Evolutionary conservation across 1,139 yeast species (phyloP).

Genomic region (Kodamaea suecica): DNA sequence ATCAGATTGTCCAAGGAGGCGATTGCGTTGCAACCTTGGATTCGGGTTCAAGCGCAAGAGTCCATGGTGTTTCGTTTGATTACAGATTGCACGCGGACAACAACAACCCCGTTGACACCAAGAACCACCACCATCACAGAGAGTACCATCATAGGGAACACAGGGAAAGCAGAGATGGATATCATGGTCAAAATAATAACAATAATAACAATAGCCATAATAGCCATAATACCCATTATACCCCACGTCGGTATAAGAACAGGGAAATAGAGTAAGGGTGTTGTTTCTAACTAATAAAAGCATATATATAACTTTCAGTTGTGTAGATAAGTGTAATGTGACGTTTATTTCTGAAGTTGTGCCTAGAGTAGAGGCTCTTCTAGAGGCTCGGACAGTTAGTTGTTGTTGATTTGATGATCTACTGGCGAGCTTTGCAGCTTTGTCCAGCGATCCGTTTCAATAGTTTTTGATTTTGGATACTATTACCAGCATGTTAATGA

Average conservation of each 20-base stretch:
- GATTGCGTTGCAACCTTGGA: slow-evolving; percentile 33
- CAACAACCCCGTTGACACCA: slow-evolving; percentile 10
- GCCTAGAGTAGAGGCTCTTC: no score
- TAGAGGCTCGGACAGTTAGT: no score
- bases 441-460: no score
- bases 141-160: slow-evolving; percentile 13
- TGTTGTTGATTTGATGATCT: no score
- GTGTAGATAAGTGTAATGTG: no score
- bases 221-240: neutral
- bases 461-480: no score
- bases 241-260: slow-evolving; percentile 1
- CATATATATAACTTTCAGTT: no score
- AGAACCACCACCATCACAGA: slow-evolving; percentile 12
- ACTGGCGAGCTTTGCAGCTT: no score
- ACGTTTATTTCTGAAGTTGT: no score
- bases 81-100: slow-evolving; percentile 45
- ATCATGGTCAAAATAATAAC: no score
- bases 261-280: neutral
- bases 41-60: slow-evolving; percentile 39
- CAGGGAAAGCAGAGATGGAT: slow-evolving; percentile 11
- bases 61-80: slow-evolving; percentile 45
- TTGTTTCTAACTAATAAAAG: neutral
- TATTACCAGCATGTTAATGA: no score
- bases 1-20: slow-evolving; percentile 34
- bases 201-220: slow-evolving; percentile 1